Evolutionary conservation across 495 filamentous ascomycete genomes (phyloP).

Genomic region (Echria macrotheca): DNA sequence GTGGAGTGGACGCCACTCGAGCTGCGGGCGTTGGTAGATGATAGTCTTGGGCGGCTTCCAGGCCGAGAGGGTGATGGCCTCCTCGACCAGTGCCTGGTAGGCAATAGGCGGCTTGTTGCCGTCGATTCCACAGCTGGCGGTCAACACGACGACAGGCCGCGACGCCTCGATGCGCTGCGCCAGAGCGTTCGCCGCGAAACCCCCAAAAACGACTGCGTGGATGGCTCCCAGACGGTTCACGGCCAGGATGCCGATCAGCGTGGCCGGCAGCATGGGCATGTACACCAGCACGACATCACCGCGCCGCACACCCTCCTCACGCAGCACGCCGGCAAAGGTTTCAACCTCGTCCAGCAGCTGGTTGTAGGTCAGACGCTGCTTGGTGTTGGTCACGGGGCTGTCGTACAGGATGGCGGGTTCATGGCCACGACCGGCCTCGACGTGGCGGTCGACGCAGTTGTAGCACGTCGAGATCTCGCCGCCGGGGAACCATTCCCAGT

Average conservation of each 20-base stretch:
- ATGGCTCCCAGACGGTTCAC: constrained; percentile 78
- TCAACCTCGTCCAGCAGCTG: constrained; percentile 80
- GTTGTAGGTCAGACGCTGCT: constrained; percentile 65
- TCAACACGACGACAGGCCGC: constrained; percentile 69
- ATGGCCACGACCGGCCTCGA: constrained; percentile 66
- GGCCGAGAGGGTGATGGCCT: constrained; percentile 52
- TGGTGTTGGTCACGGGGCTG: constrained; percentile 72
- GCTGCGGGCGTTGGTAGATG: constrained; percentile 72
- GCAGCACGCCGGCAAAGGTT: constrained; percentile 72
- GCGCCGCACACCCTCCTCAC: constrained; percentile 75
- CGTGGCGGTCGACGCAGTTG: constrained; percentile 88
- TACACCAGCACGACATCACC: constrained; percentile 93
- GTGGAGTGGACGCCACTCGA: constrained; percentile 63
- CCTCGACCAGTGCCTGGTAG: constrained; percentile 68
- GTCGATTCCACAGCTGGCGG: constrained; percentile 89
- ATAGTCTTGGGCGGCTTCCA: constrained; percentile 64
- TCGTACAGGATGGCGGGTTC: constrained; percentile 79
- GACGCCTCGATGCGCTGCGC: constrained; percentile 87
- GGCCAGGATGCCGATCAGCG: constrained; percentile 78
- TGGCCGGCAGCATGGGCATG: constrained; percentile 96
- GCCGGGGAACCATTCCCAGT: constrained; percentile 83
- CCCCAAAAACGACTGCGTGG: constrained; percentile 89
- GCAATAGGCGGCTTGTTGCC: constrained; percentile 67
- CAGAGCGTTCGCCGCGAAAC: constrained; percentile 74
- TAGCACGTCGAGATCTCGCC: constrained; percentile 86